Base-by-base conservation (phyloP, 345 rosid genomes). In the Hirschfeldia incana region DNA sequence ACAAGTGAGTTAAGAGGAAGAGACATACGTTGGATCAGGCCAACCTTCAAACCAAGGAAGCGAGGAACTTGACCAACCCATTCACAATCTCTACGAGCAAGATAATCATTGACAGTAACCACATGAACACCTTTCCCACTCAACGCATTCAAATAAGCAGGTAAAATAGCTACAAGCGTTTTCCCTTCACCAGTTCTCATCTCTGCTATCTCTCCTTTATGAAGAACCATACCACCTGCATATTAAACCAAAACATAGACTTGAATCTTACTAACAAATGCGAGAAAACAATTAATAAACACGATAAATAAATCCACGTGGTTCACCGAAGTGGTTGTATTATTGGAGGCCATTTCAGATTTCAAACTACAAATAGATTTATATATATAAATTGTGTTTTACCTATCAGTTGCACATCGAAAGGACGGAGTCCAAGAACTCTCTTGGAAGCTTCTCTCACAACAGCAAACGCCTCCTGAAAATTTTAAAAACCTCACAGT, bases 11-110 rank as follows among this genome's bases (percentile, higher is more conserved):
- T 75, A 1, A 33, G 76, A 59, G 79, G 44, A 85, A 66, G 86
- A 74, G 77, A 90, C 97, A 82, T 90, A 91, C 97, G 97, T 82
- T 94, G 97, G 88, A 94, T 94, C 80, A 94, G 85, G 87, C 98
- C 98, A 89, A 94, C 98, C 91, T 89, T 92, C 92, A 94, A 78
- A 79, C 98, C 98, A 59, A 94, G 97, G 80, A 94, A 94, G 15
- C 98, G 89, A 34, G 97, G 97, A 85, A 94, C 97, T 86, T 94
- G 98, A 60, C 98, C 98, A 85, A 94, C 97, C 98, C 98, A 94
- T 80, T 94, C 98, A 79, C 97, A 94, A 85, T 94, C 98, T 77
- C 97, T 80, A 71, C 98, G 86, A 27, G 98, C 98, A 32, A 94
- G 60, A 88, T 94, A 94, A 87, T 94, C 98, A 82, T 92, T 94